Percentiles rank a stretch among this genome's conserved stretches.
These are phyloP conservation scores for Trichoderma lentiforme DNA, from an alignment of 2,329 filamentous ascomycete species.

Conservation along the genomic window DNA sequence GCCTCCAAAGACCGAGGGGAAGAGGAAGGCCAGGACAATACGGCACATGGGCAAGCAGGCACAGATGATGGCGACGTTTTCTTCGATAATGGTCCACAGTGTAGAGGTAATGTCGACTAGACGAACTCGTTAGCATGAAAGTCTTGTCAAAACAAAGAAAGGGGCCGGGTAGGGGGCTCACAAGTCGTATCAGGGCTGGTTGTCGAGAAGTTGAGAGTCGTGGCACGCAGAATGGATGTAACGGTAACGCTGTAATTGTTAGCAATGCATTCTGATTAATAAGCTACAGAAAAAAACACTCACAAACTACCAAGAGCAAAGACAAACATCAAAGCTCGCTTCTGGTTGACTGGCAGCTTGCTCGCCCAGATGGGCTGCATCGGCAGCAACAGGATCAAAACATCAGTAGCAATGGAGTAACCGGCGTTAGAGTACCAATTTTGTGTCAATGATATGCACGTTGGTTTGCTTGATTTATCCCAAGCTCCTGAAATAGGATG, in stretches of 20 bases:
- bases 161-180: conserved; percentile 20
- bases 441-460: conserved; percentile 46
- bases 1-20: conserved; percentile 33
- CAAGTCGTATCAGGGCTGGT: conserved; percentile 38
- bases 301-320: conserved; percentile 43
- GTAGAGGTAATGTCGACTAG: conserved; percentile 36
- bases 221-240: conserved; percentile 41
- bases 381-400: conserved; percentile 45
- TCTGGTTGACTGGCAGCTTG: conserved; percentile 40
- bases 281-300: conserved; percentile 23
- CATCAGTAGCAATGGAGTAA: conserved; percentile 45
- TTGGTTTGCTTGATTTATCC: conserved; percentile 40
- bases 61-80: conserved; percentile 40
- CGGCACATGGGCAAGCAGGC: conserved; percentile 41
- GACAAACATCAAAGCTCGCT: conserved; percentile 40
- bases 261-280: background rate
- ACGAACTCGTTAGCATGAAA: background rate
- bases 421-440: conserved; percentile 51
- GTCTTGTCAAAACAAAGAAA: background rate
- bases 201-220: conserved; percentile 39
- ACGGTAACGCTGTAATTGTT: conserved; percentile 32
- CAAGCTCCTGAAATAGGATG: conserved; percentile 45
- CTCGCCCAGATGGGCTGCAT: conserved; percentile 45
- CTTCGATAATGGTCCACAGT: conserved; percentile 40
- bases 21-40: conserved; percentile 36